Evolutionary conservation across 2,329 filamentous ascomycete genomes (phyloP), one percentile per base, ranked within the genome.

Genomic region (Fusarium tupiense): DNA sequence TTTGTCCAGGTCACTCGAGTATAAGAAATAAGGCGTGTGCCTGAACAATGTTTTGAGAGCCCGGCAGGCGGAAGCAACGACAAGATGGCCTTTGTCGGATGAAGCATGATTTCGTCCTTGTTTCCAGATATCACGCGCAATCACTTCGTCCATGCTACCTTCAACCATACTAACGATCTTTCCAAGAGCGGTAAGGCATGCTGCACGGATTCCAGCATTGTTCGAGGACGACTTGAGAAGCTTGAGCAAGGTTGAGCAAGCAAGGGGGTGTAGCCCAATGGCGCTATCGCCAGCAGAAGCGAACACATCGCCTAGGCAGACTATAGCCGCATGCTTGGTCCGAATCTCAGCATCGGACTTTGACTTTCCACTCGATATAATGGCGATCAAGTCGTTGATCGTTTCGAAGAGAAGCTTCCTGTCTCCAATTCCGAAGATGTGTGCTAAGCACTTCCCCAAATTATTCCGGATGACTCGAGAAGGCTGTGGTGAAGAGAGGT

Each of bases 91-190:
- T 83, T 96, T 98, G 82, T 99, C 97, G 68, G 87, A 88, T 1
- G 91, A 88, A 35, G 93, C 93, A 76, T 93, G 89, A 82, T 88
- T 94, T 72, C 96, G 91, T 33, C 91, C 92, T 81, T 96, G 93
- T 83, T 98, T 99, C 94, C 95, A 98, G 22, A 97, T 90, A 81
- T 98, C 95, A 79, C 95, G 91, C n/a, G 93, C 93, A 43, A 95
- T 87, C 62, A 86, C 87, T 82, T 99, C 96, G 77, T 99, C 96
- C 77, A 96, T 88, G 69, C 94, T 94, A 10, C 88, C 87, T 63
- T 90, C 89, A 35, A 98, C 90, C 82, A 95, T 96, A 67, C 88
- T 88, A 33, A 92, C 87, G 46, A 98, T 89, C 84, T 95, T 95
- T 47, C 90, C 91, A 56, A 98, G 83, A 2, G 94, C 90, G 50